Conservation (phyloP, 805 yeast genomes). For the Candida suzukii region DNA sequence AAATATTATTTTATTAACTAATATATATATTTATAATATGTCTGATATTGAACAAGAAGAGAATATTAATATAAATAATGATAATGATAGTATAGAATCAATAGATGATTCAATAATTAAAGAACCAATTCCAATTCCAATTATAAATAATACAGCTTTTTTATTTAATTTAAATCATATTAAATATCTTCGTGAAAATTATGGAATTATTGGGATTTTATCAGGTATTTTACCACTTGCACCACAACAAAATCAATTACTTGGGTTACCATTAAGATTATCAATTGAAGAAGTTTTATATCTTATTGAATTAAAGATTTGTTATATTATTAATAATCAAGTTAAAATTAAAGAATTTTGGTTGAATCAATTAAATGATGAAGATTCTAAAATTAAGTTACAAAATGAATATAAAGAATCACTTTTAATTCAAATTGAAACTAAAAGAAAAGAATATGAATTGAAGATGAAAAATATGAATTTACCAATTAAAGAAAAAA, state of each 20-base stretch:
- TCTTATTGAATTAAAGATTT: conserved; percentile 33
- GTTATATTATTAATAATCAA: conserved; percentile 7
- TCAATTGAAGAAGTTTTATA: conserved; percentile 68
- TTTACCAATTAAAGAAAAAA: not conserved
- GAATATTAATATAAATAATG: too few relatives aligned
- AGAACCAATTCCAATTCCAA: conserved; percentile 19
- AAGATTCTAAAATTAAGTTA: not conserved
- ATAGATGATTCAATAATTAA: too few relatives aligned
- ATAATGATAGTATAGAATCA: too few relatives aligned
- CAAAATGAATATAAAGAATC: not conserved
- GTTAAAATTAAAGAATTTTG: conserved; percentile 2
- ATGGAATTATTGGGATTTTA: conserved; percentile 70
- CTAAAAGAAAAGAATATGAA: conserved; percentile 6
- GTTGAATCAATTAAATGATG: not conserved
- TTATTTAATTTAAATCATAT: conserved; percentile 54
- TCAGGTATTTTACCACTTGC: conserved; percentile 80
- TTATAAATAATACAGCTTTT: conserved; percentile 39
- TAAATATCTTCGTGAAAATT: conserved; percentile 40
- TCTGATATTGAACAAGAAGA: too few relatives aligned
- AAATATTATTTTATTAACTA: too few relatives aligned
- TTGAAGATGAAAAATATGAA: conserved; percentile 2
- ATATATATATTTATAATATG: too few relatives aligned
- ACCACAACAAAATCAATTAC: conserved; percentile 89
- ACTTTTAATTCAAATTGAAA: conserved; percentile 1
- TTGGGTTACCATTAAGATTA: conserved; percentile 76